phyloP scores from a whole-genome alignment of 768 basidiomycete genomes.

The Hygrocybe punicea region DNA sequence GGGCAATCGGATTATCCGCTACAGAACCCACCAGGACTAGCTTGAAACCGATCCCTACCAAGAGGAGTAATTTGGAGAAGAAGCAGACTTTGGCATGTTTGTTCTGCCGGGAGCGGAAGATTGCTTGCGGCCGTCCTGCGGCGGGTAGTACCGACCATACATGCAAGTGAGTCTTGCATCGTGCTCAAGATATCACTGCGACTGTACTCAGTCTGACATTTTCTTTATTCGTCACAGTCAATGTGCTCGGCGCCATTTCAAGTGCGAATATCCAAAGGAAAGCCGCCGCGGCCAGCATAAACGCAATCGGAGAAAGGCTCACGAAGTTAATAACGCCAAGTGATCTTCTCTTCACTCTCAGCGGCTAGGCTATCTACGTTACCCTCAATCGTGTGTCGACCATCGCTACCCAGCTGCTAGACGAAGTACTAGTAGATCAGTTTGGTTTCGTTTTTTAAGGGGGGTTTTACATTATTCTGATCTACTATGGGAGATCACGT shows the following conservation, averaged over 20 bases:
- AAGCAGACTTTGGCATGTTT: conserved; percentile 36
- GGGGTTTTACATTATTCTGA: no score
- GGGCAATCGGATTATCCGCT: not conserved
- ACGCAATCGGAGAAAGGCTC: conserved; percentile 3
- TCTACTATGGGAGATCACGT: no score
- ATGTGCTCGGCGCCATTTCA: conserved; percentile 48
- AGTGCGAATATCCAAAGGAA: conserved; percentile 50
- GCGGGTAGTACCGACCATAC: conserved; percentile 41
- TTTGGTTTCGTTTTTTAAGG: no score
- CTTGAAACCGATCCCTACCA: conserved; percentile 4
- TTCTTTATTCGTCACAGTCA: conserved; percentile 35
- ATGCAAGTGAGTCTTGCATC: conserved; percentile 44
- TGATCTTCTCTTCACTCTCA: not conserved
- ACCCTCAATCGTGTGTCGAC: no score
- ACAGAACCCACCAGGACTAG: not conserved
- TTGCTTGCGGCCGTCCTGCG: conserved; percentile 38
- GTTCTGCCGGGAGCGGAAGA: conserved; percentile 44
- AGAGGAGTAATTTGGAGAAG: conserved; percentile 13
- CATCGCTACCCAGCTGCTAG: no score
- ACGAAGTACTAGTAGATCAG: no score
- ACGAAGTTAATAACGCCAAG: conserved; percentile 5
- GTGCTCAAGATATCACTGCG: not conserved
- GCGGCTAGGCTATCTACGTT: no score
- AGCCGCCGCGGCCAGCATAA: conserved; percentile 24
- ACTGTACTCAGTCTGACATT: not conserved